Evolutionary conservation across 768 basidiomycete genomes (phyloP), one percentile per base, ranked within the genome.

Genomic region (Dacryopinax spathularia): DNA sequence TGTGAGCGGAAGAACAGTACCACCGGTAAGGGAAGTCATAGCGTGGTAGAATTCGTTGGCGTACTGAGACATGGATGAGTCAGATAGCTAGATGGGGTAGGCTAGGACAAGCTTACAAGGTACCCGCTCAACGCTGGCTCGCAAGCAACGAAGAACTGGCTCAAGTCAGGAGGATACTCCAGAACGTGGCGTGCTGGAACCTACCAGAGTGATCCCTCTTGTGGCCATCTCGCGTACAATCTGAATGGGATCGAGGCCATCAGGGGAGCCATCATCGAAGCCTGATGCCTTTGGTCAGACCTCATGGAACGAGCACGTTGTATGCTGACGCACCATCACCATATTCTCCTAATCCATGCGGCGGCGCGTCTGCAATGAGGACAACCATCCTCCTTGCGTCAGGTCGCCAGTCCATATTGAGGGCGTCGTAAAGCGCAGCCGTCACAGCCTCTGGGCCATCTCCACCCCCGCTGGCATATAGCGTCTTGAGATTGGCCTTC

Each of bases 401-500:
- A 60, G 81, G 79, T 69, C 95, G 80, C 95, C 95, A 98, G 12
- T 91, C 87, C 85, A 98, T 88, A 62, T 85, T 83, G 70, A 93
- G 69, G 9, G 87, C 86, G 71, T 94, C 93, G 0, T 84, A 85
- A 72, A 98, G 76, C 18, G 88, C 95, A 1, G 95, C 93, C 0
- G 95, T 98, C 65, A 97, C 90, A 15, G 94, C 95, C 73, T 98
- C 95, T 0, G 95, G 95, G 0, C 95, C 95, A 78, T 96, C 95
- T 13, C 91, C 90, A 12, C 91, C 91, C 15, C 91, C 91, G 12
- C 86, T 87, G 33, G 92, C 92, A 75, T 91, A 93, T 67, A 95
- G 77, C 18, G 81, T 79, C 44, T 89, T 87, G 39, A 98, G 79
- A 72, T 93, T 82, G 68, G 81, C 84, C 69, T 95, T 88, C 25